phyloP scores from a whole-genome alignment of 352 stramenopile species.

The Pythium brassicae region DNA sequence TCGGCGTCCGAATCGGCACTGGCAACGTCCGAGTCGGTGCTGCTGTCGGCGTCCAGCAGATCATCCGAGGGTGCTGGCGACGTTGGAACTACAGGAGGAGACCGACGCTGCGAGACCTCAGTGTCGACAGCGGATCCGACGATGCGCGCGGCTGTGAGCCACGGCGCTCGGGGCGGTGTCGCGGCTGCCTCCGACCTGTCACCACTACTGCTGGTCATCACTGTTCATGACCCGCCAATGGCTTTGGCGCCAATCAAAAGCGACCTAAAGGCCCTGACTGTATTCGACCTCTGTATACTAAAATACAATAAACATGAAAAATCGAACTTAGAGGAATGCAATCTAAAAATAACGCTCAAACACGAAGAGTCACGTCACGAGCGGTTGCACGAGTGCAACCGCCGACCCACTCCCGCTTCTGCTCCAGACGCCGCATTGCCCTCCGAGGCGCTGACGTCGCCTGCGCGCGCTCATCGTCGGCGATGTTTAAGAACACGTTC shows the following conservation, averaged over 20 bases:
- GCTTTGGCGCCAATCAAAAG: neutral
- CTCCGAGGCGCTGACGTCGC: no score
- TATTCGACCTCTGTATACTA: no score
- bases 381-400: no score
- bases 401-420: no score
- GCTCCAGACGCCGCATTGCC: no score
- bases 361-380: no score
- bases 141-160: neutral
- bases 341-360: no score
- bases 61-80: neutral
- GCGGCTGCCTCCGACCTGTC: neutral
- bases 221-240: neutral
- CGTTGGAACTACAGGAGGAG: neutral
- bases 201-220: neutral
- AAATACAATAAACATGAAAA: no score
- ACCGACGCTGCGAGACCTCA: neutral
- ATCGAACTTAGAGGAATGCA: no score
- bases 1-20: no score
- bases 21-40: no score
- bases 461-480: neutral
- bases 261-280: no score
- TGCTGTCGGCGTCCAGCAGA: neutral
- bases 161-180: neutral
- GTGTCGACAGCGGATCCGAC: neutral
- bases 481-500: slow-evolving; percentile 98